Evolutionary conservation across 2,329 filamentous ascomycete genomes (phyloP), one percentile per base, ranked within the genome.

Genomic region (Teratosphaeria gauchensis): DNA sequence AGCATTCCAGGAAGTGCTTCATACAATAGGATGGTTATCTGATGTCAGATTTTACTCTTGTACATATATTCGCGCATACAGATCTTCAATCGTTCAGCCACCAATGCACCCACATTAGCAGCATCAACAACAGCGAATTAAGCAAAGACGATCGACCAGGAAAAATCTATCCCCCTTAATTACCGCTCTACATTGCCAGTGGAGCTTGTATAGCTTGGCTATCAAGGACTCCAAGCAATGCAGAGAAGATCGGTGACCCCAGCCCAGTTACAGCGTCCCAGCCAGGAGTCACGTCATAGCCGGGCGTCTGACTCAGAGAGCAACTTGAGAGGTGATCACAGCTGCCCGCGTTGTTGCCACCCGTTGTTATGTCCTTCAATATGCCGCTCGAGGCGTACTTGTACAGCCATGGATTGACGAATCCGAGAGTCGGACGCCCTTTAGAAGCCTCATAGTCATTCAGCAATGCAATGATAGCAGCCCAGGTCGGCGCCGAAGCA

Each of bases 401-500:
- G 65, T 62, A 62, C 24, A 68, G 59, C 3, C 56, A 56, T 4
- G 66, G 65, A 54, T 68, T 31, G 60, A 61, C 9, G 55, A 64
- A 64, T 12, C 63, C 63, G 3, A 68, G 38, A 4, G 62, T 57
- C 1, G 55, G 55, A 42, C 66, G 66, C 31, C 65, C 64, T 9
- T 48, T 52, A 21, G 21, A 42, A 21, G 28, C 65, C 14, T 71
- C 61, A 21, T 68, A 70, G 56, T 74, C 68, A 55, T 75, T 75
- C 60, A 75, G 65, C 16, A 78, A 63, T 1, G 76, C 80, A 38
- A 82, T 64, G 33, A 80, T 71, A 0, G 75, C 66, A 1, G 82
- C 80, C 53, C 84, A 81, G 0, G 82, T 73, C 0, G 86, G 86
- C 1, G 81, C 72, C 0, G 84, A 78, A 31, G 82, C 80, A 12